Conservation (phyloP, 2,329 filamentous ascomycete genomes). For the Balansia obtecta region DNA sequence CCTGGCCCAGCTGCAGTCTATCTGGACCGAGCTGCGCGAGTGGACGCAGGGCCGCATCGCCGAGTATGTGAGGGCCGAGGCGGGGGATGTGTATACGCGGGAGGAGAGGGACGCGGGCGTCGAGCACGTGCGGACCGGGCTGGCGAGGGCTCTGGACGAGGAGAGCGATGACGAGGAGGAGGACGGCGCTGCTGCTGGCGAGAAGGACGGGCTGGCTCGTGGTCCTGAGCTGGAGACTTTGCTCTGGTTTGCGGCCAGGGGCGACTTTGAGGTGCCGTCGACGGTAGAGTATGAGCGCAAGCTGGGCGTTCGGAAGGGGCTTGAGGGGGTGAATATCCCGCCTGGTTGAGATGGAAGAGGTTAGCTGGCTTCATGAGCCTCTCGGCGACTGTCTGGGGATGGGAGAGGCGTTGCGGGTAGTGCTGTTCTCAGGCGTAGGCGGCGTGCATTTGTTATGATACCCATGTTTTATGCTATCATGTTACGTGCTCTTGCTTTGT, state of each 20-base stretch:
- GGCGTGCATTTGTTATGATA: no score
- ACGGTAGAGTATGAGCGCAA: conserved; percentile 32
- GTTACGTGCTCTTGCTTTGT: no score
- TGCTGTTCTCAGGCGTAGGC: not conserved
- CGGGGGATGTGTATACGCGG: conserved; percentile 54
- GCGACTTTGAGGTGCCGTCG: conserved; percentile 31
- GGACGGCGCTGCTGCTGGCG: conserved; percentile 8
- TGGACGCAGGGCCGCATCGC: conserved; percentile 29
- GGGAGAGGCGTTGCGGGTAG: conserved; percentile 23
- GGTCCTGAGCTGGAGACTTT: conserved; percentile 33
- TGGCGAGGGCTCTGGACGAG: conserved; percentile 42
- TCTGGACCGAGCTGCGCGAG: conserved; percentile 40
- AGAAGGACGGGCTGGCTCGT: conserved; percentile 12
- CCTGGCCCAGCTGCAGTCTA: conserved; percentile 31
- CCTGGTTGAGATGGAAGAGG: conserved; percentile 11
- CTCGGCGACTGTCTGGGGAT: conserved; percentile 20
- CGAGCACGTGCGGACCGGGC: conserved; percentile 59
- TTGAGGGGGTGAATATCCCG: conserved; percentile 24
- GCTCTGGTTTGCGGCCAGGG: conserved; percentile 32
- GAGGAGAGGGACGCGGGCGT: conserved; percentile 56
- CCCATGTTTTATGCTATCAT: no score
- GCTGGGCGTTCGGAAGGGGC: conserved; percentile 17
- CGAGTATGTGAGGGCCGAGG: conserved; percentile 30
- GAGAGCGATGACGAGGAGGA: conserved; percentile 43
- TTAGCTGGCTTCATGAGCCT: conserved; percentile 7